Evolutionary conservation across 192 early-diverging fungal species (phyloP).

Genomic region (Borealophlyctis nickersoniae): DNA sequence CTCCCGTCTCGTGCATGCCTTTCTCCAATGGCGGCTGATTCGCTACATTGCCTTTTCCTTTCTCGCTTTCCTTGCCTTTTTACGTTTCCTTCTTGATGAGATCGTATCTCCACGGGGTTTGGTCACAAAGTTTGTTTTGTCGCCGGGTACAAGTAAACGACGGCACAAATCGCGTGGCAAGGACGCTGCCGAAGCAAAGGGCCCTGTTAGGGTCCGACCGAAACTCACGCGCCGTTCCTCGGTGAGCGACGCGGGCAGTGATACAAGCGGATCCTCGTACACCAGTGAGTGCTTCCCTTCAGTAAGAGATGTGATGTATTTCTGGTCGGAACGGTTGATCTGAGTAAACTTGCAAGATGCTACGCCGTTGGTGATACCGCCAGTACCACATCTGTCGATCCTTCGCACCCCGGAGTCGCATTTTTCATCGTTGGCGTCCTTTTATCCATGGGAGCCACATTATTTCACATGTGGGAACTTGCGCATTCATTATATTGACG

Average conservation of each 20-base stretch:
- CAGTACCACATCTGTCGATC: background rate
- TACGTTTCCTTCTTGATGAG: too few species aligned
- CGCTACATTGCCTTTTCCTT: too few species aligned
- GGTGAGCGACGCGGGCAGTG: constrained; percentile 19
- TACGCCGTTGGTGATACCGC: background rate
- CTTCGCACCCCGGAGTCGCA: constrained; percentile 9
- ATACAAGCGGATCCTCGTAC: constrained; percentile 20
- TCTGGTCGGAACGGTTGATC: background rate
- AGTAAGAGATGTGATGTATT: background rate
- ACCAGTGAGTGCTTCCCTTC: constrained; percentile 7
- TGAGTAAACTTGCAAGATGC: background rate
- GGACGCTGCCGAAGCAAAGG: too few species aligned
- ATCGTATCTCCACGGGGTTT: too few species aligned
- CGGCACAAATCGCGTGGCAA: too few species aligned
- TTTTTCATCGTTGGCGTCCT: background rate
- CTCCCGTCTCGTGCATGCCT: too few species aligned
- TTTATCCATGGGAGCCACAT: background rate
- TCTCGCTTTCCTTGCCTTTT: too few species aligned
- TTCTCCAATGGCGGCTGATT: too few species aligned
- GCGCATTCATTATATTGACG: constrained; percentile 20
- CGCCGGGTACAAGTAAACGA: too few species aligned
- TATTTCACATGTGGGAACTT: constrained; percentile 22
- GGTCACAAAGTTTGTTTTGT: too few species aligned
- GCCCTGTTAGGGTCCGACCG: too few species aligned
- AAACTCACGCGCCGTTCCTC: too few species aligned